phyloP scores from a whole-genome alignment of 2,329 filamentous ascomycete genomes.

The Elsinoe batatas region DNA sequence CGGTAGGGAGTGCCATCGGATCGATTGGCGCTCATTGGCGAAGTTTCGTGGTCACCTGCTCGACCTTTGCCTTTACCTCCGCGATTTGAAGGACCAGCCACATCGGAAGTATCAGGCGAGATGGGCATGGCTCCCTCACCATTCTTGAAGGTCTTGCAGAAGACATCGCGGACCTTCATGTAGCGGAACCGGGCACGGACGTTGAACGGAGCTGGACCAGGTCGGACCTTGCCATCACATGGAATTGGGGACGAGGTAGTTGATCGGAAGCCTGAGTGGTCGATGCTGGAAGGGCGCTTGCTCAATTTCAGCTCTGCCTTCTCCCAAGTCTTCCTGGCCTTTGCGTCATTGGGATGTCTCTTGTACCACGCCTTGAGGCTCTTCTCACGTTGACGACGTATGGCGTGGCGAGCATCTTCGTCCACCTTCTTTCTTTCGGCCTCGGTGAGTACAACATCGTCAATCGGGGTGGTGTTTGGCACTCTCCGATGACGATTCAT shows the following conservation, averaged over 20 bases:
- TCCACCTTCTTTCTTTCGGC: background rate
- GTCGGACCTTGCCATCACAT: too few species aligned
- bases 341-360: background rate
- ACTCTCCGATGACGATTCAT: background rate
- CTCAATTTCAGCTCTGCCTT: background rate
- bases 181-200: background rate
- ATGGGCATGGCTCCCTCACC: too few species aligned
- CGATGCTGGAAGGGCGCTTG: too few species aligned
- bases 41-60: background rate
- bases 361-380: background rate
- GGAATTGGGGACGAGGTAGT: too few species aligned
- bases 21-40: background rate
- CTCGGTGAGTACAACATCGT: conserved; percentile 2
- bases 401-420: background rate
- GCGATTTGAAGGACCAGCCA: too few species aligned
- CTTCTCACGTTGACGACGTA: background rate
- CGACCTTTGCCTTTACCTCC: background rate
- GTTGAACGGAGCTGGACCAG: too few species aligned
- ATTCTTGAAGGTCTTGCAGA: too few species aligned
- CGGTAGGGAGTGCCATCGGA: background rate
- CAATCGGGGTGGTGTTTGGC: background rate
- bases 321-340: background rate
- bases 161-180: background rate
- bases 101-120: too few species aligned
- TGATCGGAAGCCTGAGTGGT: too few species aligned